Conservation (phyloP, 345 rosid species). For the Diplotaxis tenuifolia region DNA sequence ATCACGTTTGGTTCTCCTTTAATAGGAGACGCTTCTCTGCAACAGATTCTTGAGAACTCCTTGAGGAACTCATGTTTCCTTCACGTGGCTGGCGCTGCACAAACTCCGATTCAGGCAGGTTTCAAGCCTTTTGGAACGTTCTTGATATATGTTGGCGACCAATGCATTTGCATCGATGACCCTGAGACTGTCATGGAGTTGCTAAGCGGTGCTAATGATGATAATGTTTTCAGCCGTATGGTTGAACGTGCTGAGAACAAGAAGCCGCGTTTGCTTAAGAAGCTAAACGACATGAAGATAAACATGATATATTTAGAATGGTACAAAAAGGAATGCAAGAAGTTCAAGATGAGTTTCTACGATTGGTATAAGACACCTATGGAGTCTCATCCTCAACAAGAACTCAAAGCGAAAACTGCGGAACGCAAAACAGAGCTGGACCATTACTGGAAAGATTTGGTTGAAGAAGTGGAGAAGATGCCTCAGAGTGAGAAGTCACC, state of each 20-base stretch:
- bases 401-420: background rate
- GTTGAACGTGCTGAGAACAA: constrained; percentile 23
- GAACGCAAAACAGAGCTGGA: constrained; percentile 36
- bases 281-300: constrained; percentile 43
- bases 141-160: constrained; percentile 41
- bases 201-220: constrained; percentile 8
- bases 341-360: constrained; percentile 47
- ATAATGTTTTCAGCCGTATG: constrained; percentile 27
- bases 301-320: constrained; percentile 51
- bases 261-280: constrained; percentile 20
- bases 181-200: constrained; percentile 40
- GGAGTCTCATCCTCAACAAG: accelerated
- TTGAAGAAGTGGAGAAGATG: constrained; percentile 46
- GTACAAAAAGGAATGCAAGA: constrained; percentile 53
- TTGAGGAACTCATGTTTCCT: constrained; percentile 54
- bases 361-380: constrained; percentile 45
- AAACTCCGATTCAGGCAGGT: background rate
- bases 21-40: constrained; percentile 44
- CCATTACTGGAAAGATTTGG: constrained; percentile 46
- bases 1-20: constrained; percentile 72
- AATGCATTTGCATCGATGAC: constrained; percentile 50
- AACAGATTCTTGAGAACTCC: constrained; percentile 37
- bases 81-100: constrained; percentile 33
- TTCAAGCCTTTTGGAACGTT: constrained; percentile 61
- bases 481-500: constrained; percentile 44